phyloP scores from a whole-genome alignment of 1,284 basidiomycete species.

The Papiliotrema fonsecae region DNA sequence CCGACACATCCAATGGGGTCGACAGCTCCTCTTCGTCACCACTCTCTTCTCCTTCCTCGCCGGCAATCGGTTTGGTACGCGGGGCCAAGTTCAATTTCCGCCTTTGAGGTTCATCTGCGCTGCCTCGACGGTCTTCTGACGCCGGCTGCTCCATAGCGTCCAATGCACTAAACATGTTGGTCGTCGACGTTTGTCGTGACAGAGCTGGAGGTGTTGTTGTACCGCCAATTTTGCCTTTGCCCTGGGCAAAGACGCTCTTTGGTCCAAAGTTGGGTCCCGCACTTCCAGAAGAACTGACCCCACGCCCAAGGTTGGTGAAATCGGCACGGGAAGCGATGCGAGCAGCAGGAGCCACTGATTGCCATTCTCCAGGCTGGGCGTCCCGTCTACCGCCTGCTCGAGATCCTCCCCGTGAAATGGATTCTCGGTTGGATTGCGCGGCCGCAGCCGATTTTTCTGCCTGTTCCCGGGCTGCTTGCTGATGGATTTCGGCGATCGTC shows the following conservation, averaged over 20 bases:
- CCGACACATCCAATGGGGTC: slow-evolving; percentile 53
- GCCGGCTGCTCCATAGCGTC: slow-evolving; percentile 58
- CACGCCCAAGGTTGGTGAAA: slow-evolving; percentile 71
- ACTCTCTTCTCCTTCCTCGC: slow-evolving; percentile 53
- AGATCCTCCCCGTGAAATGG: slow-evolving; percentile 74
- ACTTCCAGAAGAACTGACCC: slow-evolving; percentile 70
- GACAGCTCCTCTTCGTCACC: slow-evolving; percentile 52
- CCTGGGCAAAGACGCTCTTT: slow-evolving; percentile 68
- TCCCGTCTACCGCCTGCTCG: slow-evolving; percentile 67
- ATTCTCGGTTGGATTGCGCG: slow-evolving; percentile 49
- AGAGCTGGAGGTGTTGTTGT: slow-evolving; percentile 58
- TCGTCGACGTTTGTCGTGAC: slow-evolving; percentile 68
- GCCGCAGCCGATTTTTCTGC: slow-evolving; percentile 62
- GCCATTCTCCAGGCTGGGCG: slow-evolving; percentile 70
- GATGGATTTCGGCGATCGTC: slow-evolving; percentile 84
- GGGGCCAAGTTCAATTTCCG: slow-evolving; percentile 67
- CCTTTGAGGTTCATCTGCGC: slow-evolving; percentile 56
- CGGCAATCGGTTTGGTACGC: slow-evolving; percentile 54
- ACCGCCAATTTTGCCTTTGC: slow-evolving; percentile 58
- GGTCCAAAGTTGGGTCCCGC: slow-evolving; percentile 69
- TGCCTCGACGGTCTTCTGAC: slow-evolving; percentile 47
- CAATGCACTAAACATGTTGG: slow-evolving; percentile 82
- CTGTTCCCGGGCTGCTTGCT: slow-evolving; percentile 69
- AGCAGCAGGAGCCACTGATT: slow-evolving; percentile 60
- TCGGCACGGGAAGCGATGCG: slow-evolving; percentile 61